A percentile compares a stretch with the other conserved stretches of the same genome.
Evolutionary conservation across 2,329 filamentous ascomycete species (phyloP).

Genomic region (Dryadomyces quercus-mongolicae): DNA sequence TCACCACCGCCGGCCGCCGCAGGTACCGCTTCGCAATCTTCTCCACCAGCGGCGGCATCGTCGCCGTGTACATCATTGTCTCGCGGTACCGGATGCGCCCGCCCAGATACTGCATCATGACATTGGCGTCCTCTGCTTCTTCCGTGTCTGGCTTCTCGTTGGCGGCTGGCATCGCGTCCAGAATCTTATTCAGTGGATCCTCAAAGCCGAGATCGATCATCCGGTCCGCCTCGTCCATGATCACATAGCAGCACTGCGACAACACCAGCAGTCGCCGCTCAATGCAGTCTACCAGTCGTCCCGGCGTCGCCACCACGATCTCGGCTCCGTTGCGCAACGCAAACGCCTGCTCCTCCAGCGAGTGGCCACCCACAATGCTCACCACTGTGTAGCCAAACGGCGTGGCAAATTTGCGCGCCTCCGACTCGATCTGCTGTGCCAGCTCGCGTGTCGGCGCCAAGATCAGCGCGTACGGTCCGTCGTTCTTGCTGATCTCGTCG

Average conservation of each 20-base stretch:
- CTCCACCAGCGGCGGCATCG: conserved; percentile 87
- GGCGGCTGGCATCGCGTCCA: conserved; percentile 79
- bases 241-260: conserved; percentile 93
- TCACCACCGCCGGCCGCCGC: conserved; percentile 82
- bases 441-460: conserved; percentile 92
- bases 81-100: conserved; percentile 76
- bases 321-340: conserved; percentile 85
- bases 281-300: conserved; percentile 93
- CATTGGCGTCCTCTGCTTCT: conserved; percentile 70
- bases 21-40: conserved; percentile 96
- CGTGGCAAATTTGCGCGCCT: conserved; percentile 82
- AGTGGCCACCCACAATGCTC: conserved; percentile 95
- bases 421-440: conserved; percentile 92
- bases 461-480: conserved; percentile 95
- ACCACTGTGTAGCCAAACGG: conserved; percentile 91
- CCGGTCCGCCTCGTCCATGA: conserved; percentile 98
- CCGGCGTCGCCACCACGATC: conserved; percentile 96
- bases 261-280: conserved; percentile 85
- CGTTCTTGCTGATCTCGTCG: conserved; percentile 76
- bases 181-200: conserved; percentile 93
- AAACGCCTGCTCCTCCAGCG: conserved; percentile 85
- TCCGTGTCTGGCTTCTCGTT: conserved; percentile 96
- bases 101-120: conserved; percentile 73
- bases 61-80: conserved; percentile 99
- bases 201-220: conserved; percentile 99